Evolutionary conservation across 345 rosid genomes (phyloP).

Genomic region (Cochlearia excelsa): DNA sequence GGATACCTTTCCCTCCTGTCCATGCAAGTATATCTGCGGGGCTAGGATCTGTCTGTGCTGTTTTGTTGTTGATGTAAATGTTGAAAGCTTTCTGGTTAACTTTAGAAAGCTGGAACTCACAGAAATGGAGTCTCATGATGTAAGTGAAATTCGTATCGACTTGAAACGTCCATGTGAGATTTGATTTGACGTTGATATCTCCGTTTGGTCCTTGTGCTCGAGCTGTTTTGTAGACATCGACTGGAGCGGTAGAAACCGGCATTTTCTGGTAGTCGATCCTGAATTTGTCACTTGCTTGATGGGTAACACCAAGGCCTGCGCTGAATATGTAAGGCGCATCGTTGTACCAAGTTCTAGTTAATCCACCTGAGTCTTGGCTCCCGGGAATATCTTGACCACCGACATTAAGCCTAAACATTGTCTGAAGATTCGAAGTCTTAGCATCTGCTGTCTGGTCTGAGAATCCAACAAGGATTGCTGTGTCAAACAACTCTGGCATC

Average conservation of each 20-base stretch:
- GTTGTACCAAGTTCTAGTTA: slow-evolving; percentile 69
- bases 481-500: slow-evolving; percentile 55
- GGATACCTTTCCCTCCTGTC: slow-evolving; percentile 46
- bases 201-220: slow-evolving; percentile 51
- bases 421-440: slow-evolving; percentile 41
- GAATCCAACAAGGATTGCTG: slow-evolving; percentile 52
- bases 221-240: slow-evolving; percentile 56
- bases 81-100: slow-evolving; percentile 63
- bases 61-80: slow-evolving; percentile 61
- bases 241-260: slow-evolving; percentile 49
- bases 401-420: slow-evolving; percentile 67
- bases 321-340: slow-evolving; percentile 57
- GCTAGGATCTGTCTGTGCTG: slow-evolving; percentile 41
- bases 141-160: slow-evolving; percentile 70
- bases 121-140: slow-evolving; percentile 70
- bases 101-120: slow-evolving; percentile 47
- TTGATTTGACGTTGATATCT: slow-evolving; percentile 43
- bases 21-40: slow-evolving; percentile 61
- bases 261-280: slow-evolving; percentile 40
- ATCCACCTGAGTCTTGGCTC: slow-evolving; percentile 51
- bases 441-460: slow-evolving; percentile 39
- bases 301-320: slow-evolving; percentile 45
- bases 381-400: slow-evolving; percentile 64
- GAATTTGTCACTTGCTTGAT: slow-evolving; percentile 20
- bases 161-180: slow-evolving; percentile 71